Evolutionary conservation across 2,329 filamentous ascomycete species (phyloP), one percentile per base, ranked within the genome.

Genomic region (Niveomyces coronatus): DNA sequence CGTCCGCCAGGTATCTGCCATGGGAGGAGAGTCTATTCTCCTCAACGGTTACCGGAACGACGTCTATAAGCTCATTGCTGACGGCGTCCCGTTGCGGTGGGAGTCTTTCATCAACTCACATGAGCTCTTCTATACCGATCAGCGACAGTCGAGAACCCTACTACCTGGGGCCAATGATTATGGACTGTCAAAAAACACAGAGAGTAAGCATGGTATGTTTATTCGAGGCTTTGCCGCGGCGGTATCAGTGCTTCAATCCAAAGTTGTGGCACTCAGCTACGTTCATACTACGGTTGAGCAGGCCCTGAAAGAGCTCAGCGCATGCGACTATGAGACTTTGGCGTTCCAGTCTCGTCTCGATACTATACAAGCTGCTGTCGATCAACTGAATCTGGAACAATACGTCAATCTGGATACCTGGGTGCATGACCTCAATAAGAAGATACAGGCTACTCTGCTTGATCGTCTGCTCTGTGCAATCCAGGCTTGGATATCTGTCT

Each of bases 41-140:
- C 70, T 98, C 17, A 87, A 85, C 53, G 87, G 89, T 17, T 94
- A 96, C 54, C 79, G 87, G 48, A 94, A 93, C 47, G 86, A 95
- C 44, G 85, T 91, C 1, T 88, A 94, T 53, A 66, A 67, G 30
- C 71, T 94, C 44, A 79, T 98, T 44, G 71, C 72, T 15, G 95
- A 93, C 60, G 91, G 93, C 42, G 74, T 96, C 20, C 86, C 86
- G 1, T 64, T 98, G 19, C 80, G 87, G 51, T 99, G 91, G 91
- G 91, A 98, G 54, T 94, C 91, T 0, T 96, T 99, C 51, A 85
- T 98, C 37, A 89, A 95, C 57, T 88, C 87, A 2, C 95, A 95
- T 57, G 91, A 98, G 56, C 71, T 95, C 22, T 88, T 53, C 63
- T 82, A 53, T 72, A 83, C 52, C 60, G 61, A 64, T 35, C 57